phyloP scores from a whole-genome alignment of 345 rosid species.

The Dipteronia dyeriana region DNA sequence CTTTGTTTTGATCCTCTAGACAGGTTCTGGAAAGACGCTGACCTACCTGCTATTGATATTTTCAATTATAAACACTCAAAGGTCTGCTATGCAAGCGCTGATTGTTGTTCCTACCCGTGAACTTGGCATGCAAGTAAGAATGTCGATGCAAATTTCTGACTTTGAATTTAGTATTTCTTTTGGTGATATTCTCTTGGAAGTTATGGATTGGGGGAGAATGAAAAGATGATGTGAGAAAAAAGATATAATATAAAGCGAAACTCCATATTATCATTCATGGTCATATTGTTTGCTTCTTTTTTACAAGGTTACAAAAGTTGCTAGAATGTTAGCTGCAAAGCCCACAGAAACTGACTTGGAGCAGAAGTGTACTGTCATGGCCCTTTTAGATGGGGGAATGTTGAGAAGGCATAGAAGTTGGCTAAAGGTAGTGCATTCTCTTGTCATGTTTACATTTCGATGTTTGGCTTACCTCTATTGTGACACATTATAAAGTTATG shows the following conservation, averaged over 20 bases:
- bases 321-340: conserved; percentile 74
- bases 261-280: too few relatives aligned
- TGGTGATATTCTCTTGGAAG: background rate
- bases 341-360: conserved; percentile 39
- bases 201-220: background rate
- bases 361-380: conserved; percentile 74
- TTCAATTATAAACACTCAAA: conserved; percentile 60
- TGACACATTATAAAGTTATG: too few relatives aligned
- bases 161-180: background rate
- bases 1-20: conserved; percentile 49
- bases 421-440: conserved; percentile 59
- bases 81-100: conserved; percentile 82
- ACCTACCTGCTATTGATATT: conserved; percentile 72
- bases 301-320: conserved; percentile 75
- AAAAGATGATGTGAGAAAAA: background rate
- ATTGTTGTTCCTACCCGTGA: conserved; percentile 91
- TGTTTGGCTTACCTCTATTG: background rate
- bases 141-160: background rate
- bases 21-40: conserved; percentile 96
- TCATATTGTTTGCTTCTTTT: conserved; percentile 18
- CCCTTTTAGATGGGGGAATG: conserved; percentile 87
- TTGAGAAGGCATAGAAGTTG: conserved; percentile 86
- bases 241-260: background rate
- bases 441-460: background rate
- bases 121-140: conserved; percentile 87